phyloP scores from a whole-genome alignment of 2,329 filamentous ascomycete species.

The Periconia macrospinosa region DNA sequence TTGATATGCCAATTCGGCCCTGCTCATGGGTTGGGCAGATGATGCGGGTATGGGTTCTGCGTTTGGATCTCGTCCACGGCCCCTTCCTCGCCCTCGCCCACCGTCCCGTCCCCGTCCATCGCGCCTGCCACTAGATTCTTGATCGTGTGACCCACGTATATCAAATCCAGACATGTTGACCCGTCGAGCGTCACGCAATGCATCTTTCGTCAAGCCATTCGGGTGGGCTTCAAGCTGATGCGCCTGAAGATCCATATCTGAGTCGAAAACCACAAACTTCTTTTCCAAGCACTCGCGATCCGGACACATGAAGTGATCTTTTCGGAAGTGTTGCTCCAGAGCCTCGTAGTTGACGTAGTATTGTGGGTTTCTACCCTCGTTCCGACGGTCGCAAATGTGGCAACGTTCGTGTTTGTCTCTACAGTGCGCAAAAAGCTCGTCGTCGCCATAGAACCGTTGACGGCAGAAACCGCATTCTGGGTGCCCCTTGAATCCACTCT shows the following conservation, averaged over 20 bases:
- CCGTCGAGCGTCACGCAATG: slow-evolving; percentile 76
- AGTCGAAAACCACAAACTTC: slow-evolving; percentile 96
- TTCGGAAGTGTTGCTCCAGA: slow-evolving; percentile 82
- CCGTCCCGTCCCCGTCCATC: slow-evolving; percentile 45
- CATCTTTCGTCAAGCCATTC: slow-evolving; percentile 77
- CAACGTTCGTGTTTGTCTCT: slow-evolving; percentile 92
- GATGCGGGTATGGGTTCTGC: slow-evolving; percentile 75
- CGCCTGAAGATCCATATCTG: slow-evolving; percentile 91
- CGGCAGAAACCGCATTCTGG: slow-evolving; percentile 93
- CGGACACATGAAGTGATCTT: slow-evolving; percentile 82
- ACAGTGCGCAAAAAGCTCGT: slow-evolving; percentile 93
- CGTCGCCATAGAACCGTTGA: slow-evolving; percentile 90
- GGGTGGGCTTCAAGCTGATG: slow-evolving; percentile 87
- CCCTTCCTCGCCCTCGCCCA: slow-evolving; percentile 55
- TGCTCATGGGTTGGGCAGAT: slow-evolving; percentile 75
- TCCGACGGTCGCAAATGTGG: slow-evolving; percentile 82
- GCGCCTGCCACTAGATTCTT: slow-evolving; percentile 58
- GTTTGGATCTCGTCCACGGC: slow-evolving; percentile 84
- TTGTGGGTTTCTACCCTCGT: slow-evolving; percentile 69
- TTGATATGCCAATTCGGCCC: slow-evolving; percentile 90
- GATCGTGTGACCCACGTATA: slow-evolving; percentile 70
- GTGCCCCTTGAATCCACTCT: slow-evolving; percentile 95
- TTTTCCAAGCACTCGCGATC: slow-evolving; percentile 91
- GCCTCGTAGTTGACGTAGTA: slow-evolving; percentile 90
- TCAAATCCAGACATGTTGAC: slow-evolving; percentile 91